These are phyloP conservation scores for Phyllosticta paracitricarpa DNA, from an alignment of 2,329 filamentous ascomycete genomes.

Conservation along the genomic window DNA sequence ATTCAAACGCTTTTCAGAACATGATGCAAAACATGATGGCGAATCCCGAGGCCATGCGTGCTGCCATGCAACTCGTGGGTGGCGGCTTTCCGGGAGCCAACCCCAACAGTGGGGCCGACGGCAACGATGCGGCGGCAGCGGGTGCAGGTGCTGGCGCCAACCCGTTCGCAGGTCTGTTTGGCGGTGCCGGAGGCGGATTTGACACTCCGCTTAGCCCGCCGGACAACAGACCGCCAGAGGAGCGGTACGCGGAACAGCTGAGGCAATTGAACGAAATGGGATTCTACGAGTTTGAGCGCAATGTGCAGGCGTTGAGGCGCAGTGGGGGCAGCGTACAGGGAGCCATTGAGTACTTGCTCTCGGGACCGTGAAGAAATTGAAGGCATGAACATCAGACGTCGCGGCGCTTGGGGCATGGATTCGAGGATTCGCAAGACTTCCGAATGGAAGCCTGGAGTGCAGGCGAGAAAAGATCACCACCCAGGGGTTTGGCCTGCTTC, in stretches of 20 bases:
- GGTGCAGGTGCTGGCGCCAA: constrained; percentile 21
- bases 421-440: neutral
- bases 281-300: constrained; percentile 92
- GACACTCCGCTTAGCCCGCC: constrained; percentile 42
- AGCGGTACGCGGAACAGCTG: constrained; percentile 82
- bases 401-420: neutral
- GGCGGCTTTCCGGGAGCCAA: constrained; percentile 32
- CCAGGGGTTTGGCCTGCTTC: neutral
- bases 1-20: constrained; percentile 23
- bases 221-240: constrained; percentile 86
- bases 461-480: neutral
- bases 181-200: constrained; percentile 17
- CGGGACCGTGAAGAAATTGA: neutral
- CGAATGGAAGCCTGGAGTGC: neutral
- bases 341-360: constrained; percentile 63
- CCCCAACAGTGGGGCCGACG: constrained; percentile 29
- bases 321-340: constrained; percentile 92
- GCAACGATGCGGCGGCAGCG: constrained; percentile 34
- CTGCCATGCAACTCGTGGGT: constrained; percentile 45
- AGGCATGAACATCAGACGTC: neutral
- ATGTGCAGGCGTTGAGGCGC: constrained; percentile 76
- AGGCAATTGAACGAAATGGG: constrained; percentile 97
- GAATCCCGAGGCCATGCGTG: constrained; percentile 48
- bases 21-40: constrained; percentile 42
- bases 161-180: constrained; percentile 33